Conservation (phyloP, 1,284 basidiomycete genomes). For the Ceratobasidium sp. region DNA sequence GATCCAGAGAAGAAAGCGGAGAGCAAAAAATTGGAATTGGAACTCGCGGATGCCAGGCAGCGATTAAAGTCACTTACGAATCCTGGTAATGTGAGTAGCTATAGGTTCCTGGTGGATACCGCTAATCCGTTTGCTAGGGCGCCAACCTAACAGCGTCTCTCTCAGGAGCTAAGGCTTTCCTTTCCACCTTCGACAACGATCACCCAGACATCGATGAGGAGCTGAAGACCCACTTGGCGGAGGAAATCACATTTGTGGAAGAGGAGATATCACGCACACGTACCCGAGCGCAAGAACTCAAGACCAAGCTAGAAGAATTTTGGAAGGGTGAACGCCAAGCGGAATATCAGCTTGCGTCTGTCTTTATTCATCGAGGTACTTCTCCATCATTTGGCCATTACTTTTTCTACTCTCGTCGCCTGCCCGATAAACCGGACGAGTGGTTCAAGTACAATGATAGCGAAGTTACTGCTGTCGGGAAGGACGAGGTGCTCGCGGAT, state of each 20-base stretch:
- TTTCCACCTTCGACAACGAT: constrained; percentile 61
- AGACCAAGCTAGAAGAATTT: constrained; percentile 73
- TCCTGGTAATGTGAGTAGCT: constrained; percentile 10
- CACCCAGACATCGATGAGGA: constrained; percentile 63
- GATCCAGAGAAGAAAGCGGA: constrained; percentile 72
- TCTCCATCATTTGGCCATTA: constrained; percentile 87
- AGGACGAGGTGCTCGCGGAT: constrained; percentile 78
- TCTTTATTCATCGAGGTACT: constrained; percentile 93
- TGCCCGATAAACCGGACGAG: constrained; percentile 74
- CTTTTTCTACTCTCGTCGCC: constrained; percentile 85
- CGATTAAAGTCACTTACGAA: constrained; percentile 67
- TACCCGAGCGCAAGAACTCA: constrained; percentile 62
- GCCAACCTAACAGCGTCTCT: neutral
- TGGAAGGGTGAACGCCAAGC: constrained; percentile 76
- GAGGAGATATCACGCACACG: constrained; percentile 71
- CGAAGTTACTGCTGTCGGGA: constrained; percentile 73
- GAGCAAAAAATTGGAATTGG: constrained; percentile 71
- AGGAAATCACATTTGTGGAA: constrained; percentile 62
- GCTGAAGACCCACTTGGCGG: constrained; percentile 55
- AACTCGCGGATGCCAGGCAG: constrained; percentile 69
- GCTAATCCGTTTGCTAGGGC: constrained; percentile 48
- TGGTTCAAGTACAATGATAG: constrained; percentile 98
- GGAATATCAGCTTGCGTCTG: constrained; percentile 91
- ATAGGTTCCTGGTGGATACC: constrained; percentile 63
- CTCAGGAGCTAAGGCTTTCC: constrained; percentile 63